Percentiles rank a stretch among this genome's conserved stretches.
phyloP scores from a whole-genome alignment of 139 green algal genomes.

The Spirogloea muscicola region DNA sequence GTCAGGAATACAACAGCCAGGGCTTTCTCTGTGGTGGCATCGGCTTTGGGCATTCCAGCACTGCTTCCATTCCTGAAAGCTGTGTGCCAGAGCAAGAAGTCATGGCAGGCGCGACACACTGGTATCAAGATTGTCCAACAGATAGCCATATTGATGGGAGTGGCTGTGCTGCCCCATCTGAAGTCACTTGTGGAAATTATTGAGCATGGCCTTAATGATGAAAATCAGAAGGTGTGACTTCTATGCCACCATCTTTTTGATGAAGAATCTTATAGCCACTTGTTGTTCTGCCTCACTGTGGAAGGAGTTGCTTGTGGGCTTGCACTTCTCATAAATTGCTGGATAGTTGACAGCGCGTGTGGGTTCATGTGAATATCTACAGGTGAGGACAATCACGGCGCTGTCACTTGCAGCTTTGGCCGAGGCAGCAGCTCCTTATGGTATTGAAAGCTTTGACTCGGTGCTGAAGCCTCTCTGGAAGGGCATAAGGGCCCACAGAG shows the following conservation, averaged over 20 bases:
- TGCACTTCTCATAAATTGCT: no score
- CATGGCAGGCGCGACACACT: slow-evolving; percentile 93
- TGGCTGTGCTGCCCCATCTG: slow-evolving; percentile 95
- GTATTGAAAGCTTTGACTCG: slow-evolving; percentile 97
- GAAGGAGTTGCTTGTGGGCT: no score
- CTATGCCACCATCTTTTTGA: background rate
- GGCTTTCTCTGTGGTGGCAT: slow-evolving; percentile 86
- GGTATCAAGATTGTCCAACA: slow-evolving; percentile 99
- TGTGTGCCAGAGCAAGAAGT: slow-evolving; percentile 95
- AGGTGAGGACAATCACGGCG: slow-evolving; percentile 92
- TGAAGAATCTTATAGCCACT: background rate
- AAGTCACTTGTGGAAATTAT: slow-evolving; percentile 94
- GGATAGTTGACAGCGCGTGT: no score
- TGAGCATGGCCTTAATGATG: slow-evolving; percentile 74
- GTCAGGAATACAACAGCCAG: slow-evolving; percentile 93
- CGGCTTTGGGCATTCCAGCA: slow-evolving; percentile 90
- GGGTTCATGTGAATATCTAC: background rate
- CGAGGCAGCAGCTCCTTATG: slow-evolving; percentile 92
- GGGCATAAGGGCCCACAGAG: slow-evolving; percentile 84
- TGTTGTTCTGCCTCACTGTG: background rate
- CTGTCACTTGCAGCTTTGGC: slow-evolving; percentile 91
- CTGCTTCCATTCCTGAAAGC: slow-evolving; percentile 98
- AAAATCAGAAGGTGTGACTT: slow-evolving; percentile 56
- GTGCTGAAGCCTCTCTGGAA: slow-evolving; percentile 98
- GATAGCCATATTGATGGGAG: slow-evolving; percentile 91